Conservation (phyloP, 352 stramenopile genomes). For the Globisporangium middletonii region DNA sequence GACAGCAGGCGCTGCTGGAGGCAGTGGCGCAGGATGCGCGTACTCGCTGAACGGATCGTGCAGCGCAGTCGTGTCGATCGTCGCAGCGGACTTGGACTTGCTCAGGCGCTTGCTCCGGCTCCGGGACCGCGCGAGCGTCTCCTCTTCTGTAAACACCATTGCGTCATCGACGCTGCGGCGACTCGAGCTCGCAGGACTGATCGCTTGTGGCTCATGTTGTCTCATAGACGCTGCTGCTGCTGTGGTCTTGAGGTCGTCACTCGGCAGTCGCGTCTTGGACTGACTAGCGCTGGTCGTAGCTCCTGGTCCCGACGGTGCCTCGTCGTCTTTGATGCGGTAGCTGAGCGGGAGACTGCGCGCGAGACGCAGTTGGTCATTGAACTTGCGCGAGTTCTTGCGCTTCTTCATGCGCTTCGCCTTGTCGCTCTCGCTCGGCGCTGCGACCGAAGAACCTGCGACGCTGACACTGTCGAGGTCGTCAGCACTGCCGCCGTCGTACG, state of each 20-base stretch:
- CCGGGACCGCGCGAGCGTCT: constrained; percentile 15
- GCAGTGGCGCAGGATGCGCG: not conserved
- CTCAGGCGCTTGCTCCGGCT: constrained; percentile 22
- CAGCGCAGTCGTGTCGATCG: constrained; percentile 49
- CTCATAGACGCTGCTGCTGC: not conserved
- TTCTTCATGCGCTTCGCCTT: constrained; percentile 48
- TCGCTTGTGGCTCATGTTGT: not conserved
- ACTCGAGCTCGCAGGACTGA: not conserved
- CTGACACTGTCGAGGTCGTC: not conserved
- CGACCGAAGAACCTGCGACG: not conserved
- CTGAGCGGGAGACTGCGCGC: constrained; percentile 47
- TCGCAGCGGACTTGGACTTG: constrained; percentile 52
- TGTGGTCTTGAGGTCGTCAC: not conserved
- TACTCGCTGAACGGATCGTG: constrained; percentile 3
- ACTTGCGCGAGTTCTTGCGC: constrained; percentile 60
- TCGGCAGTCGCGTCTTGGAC: no score
- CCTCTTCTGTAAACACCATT: not conserved
- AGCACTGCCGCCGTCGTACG: constrained; percentile 13
- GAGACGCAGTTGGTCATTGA: constrained; percentile 62
- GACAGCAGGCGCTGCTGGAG: not conserved
- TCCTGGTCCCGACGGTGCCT: constrained; percentile 1
- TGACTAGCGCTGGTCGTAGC: not conserved
- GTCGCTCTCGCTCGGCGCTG: constrained; percentile 12
- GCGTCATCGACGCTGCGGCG: constrained; percentile 9
- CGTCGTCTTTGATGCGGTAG: constrained; percentile 44